Evolutionary conservation across 1,139 yeast species (phyloP), one percentile per base, ranked within the genome.

Genomic region (Nematodospora anomalae): DNA sequence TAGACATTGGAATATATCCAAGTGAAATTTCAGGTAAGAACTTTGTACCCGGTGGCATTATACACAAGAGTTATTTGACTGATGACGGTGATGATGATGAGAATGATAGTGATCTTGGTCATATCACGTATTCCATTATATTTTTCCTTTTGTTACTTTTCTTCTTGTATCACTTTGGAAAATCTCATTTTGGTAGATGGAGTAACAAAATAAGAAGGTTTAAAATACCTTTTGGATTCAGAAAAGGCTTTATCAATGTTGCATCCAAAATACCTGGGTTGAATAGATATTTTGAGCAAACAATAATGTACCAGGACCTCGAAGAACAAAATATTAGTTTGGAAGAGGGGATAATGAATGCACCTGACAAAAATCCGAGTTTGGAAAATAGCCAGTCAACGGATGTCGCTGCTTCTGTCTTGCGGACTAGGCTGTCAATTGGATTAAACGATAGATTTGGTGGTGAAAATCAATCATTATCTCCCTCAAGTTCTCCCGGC

Each of bases 1-100:
- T 28, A 15, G 58, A 63, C 3, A 64, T 74, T n/a, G 85, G 85
- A 0, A 68, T 79, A 25, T 58, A 57, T 30, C 83, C 84, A 2
- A 76, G 81, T 51, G 62, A 64, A 7, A 62, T 72, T 8, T 69
- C 76, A 2, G 71, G 67, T 3, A 62, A 62, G 25, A 30, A 49
- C 13, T 71, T 73, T 47, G 64, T 72, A 3, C 58, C 76, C 2
- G 71, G 67, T 5, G 65, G 63, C 3, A 56, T 54, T 3, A 18
- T 35, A 7, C 16, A 28, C 3, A 31, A 26, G 6, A 37, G 23
- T 26, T 24, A 6, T 42, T 44, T 15, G 52, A 49, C 20, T 41
- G 50, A 40, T 11, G 60, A 54, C 29, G 53, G 53, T 28, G 60
- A 55, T 24, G 58, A 52, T 30, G 63, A 58, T 27, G 50, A 46